These are phyloP conservation scores for Ophiosphaerella narmari DNA, from an alignment of 2,329 filamentous ascomycete species.

Conservation along the genomic window DNA sequence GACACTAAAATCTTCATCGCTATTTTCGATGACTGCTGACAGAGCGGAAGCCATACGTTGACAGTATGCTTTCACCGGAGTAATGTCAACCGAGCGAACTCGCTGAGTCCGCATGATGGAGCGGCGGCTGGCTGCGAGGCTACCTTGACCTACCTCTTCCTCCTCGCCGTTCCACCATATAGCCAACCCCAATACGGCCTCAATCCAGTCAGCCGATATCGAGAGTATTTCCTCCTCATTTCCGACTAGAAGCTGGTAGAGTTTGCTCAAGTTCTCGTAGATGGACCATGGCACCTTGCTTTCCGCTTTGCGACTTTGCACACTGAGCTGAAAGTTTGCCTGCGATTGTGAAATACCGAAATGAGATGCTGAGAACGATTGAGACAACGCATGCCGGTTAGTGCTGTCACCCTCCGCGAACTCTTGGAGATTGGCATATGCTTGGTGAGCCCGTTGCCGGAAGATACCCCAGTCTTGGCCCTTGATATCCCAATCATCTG, in stretches of 20 bases:
- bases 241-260: slow-evolving; percentile 83
- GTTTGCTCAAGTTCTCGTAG: slow-evolving; percentile 78
- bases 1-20: slow-evolving; percentile 70
- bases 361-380: slow-evolving; percentile 50
- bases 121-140: slow-evolving; percentile 52
- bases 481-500: slow-evolving; percentile 79
- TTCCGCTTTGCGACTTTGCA: slow-evolving; percentile 73
- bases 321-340: slow-evolving; percentile 66
- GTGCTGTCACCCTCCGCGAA: slow-evolving; percentile 77
- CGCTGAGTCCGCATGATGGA: slow-evolving; percentile 47
- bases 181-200: slow-evolving; percentile 80
- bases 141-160: slow-evolving; percentile 49
- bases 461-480: slow-evolving; percentile 84
- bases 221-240: slow-evolving; percentile 75
- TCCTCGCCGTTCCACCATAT: slow-evolving; percentile 90
- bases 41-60: slow-evolving; percentile 74
- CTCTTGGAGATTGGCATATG: slow-evolving; percentile 71
- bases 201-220: slow-evolving; percentile 86
- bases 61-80: slow-evolving; percentile 70
- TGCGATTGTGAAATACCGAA: slow-evolving; percentile 50
- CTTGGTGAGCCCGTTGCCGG: slow-evolving; percentile 72
- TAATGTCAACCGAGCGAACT: slow-evolving; percentile 54
- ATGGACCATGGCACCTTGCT: slow-evolving; percentile 88
- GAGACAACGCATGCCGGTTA: slow-evolving; percentile 48
- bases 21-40: slow-evolving; percentile 65